A percentile compares a stretch with the other conserved stretches of the same genome.
These are phyloP conservation scores for Colletotrichum tamarilloi DNA, from an alignment of 2,329 filamentous ascomycete genomes.

Conservation along the genomic window DNA sequence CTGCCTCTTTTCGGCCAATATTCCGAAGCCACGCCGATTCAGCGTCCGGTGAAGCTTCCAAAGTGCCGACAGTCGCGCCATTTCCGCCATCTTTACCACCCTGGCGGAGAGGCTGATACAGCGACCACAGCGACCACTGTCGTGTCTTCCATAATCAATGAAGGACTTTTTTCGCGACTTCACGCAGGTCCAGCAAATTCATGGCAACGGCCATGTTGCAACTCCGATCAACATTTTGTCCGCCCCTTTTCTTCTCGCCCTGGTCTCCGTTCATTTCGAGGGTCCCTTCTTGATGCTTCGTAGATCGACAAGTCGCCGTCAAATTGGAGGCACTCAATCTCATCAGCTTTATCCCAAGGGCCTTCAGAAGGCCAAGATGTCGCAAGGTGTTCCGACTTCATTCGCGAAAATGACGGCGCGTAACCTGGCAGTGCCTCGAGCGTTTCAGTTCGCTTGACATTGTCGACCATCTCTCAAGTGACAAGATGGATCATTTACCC, in stretches of 20 bases:
- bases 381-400: not conserved
- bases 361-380: not conserved
- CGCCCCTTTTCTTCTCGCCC: not conserved
- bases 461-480: not conserved
- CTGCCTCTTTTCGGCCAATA: not conserved
- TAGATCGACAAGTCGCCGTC: not conserved
- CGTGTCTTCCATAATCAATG: not conserved
- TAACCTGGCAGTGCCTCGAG: not conserved
- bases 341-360: not conserved
- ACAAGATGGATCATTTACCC: not conserved
- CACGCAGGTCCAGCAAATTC: not conserved
- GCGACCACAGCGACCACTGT: not conserved
- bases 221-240: not conserved
- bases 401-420: not conserved
- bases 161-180: not conserved
- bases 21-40: not conserved
- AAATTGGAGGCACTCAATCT: not conserved
- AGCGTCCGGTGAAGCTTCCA: not conserved
- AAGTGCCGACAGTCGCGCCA: not conserved
- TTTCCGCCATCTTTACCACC: not conserved
- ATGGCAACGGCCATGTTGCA: not conserved
- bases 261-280: not conserved
- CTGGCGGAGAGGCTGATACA: not conserved
- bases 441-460: not conserved
- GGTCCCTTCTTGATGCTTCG: not conserved